A percentile compares a stretch with the other conserved stretches of the same genome.
These are phyloP conservation scores for Lachnellula cervina DNA, from an alignment of 2,329 filamentous ascomycete genomes.

Conservation along the genomic window DNA sequence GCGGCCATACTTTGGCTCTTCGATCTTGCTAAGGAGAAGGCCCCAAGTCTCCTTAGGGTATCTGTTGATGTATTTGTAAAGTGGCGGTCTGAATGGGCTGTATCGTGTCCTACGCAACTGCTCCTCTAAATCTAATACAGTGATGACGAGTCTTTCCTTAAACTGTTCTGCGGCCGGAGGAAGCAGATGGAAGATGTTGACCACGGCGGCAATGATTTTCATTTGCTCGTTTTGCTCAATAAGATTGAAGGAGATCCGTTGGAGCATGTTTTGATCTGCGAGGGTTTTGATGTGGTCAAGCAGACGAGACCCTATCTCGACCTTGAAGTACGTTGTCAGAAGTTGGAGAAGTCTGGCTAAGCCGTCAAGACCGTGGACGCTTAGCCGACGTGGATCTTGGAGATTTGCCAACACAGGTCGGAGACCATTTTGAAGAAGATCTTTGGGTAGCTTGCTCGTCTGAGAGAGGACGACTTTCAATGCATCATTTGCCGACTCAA, in stretches of 20 bases:
- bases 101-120: constrained; percentile 80
- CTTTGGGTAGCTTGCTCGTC: constrained; percentile 89
- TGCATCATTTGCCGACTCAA: constrained; percentile 88
- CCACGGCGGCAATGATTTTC: constrained; percentile 90
- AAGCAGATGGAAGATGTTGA: constrained; percentile 96
- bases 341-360: constrained; percentile 84
- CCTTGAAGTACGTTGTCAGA: constrained; percentile 97
- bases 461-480: constrained; percentile 82
- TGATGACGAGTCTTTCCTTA: constrained; percentile 83
- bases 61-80: constrained; percentile 89
- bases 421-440: constrained; percentile 88
- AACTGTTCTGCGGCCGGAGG: constrained; percentile 86
- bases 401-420: constrained; percentile 94
- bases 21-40: constrained; percentile 72
- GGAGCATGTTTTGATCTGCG: constrained; percentile 72
- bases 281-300: constrained; percentile 91
- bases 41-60: constrained; percentile 86
- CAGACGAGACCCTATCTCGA: constrained; percentile 90
- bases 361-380: constrained; percentile 83
- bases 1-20: constrained; percentile 81
- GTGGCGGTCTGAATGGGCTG: constrained; percentile 84
- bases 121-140: constrained; percentile 82
- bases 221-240: constrained; percentile 90
- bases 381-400: constrained; percentile 87
- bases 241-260: constrained; percentile 89